Percentiles rank a stretch among this genome's conserved stretches.
phyloP scores from a whole-genome alignment of 2,329 filamentous ascomycete species.

The Capronia coronata region DNA sequence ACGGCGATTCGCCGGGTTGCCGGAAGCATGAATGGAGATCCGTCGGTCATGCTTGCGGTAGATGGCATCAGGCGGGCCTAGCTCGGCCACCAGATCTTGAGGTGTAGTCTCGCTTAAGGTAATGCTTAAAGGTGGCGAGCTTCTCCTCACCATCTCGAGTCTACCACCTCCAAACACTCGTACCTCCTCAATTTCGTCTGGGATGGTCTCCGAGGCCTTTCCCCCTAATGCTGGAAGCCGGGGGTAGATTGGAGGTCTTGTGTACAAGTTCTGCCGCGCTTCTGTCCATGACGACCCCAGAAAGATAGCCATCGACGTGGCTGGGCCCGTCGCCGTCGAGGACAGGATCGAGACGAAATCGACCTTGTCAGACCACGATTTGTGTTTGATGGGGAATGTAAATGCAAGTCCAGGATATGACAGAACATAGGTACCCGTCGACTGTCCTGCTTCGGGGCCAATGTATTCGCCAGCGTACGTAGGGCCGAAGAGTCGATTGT shows the following conservation, averaged over 20 bases:
- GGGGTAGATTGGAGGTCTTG: slow-evolving; percentile 64
- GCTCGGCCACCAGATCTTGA: slow-evolving; percentile 81
- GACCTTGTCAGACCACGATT: slow-evolving; percentile 63
- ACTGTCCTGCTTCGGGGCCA: slow-evolving; percentile 50
- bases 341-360: slow-evolving; percentile 85
- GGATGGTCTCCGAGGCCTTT: slow-evolving; percentile 69
- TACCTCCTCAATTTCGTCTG: slow-evolving; percentile 80
- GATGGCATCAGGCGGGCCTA: slow-evolving; percentile 88
- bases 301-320: slow-evolving; percentile 85
- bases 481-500: slow-evolving; percentile 85
- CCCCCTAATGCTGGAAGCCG: slow-evolving; percentile 63
- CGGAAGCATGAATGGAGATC: slow-evolving; percentile 66
- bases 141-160: slow-evolving; percentile 69
- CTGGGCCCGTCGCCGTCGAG: slow-evolving; percentile 66
- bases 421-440: slow-evolving; percentile 72
- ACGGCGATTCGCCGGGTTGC: slow-evolving; percentile 46
- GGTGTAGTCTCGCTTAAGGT: slow-evolving; percentile 78
- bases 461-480: slow-evolving; percentile 93
- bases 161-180: slow-evolving; percentile 70
- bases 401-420: slow-evolving; percentile 95
- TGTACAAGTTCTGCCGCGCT: slow-evolving; percentile 69
- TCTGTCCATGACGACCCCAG: slow-evolving; percentile 86
- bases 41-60: slow-evolving; percentile 86
- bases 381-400: slow-evolving; percentile 70
- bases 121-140: slow-evolving; percentile 62